Evolutionary conservation across 2,329 filamentous ascomycete genomes (phyloP).

Genomic region (Pyrenophora tritici-repentis): DNA sequence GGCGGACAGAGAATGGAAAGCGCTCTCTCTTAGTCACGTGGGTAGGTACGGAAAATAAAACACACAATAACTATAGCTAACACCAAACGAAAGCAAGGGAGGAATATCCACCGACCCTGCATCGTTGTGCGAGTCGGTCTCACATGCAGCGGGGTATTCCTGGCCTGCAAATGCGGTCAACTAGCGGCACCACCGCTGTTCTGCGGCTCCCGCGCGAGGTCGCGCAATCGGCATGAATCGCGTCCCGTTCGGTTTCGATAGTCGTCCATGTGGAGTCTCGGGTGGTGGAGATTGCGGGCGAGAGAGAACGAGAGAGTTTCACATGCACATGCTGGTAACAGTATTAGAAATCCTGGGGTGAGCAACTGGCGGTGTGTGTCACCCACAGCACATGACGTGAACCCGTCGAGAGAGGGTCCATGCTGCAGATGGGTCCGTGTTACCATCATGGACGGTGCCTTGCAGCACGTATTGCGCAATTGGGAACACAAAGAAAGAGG

Average conservation of each 20-base stretch:
- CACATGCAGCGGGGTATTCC: slow-evolving; percentile 17
- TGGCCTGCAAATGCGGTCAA: slow-evolving; percentile 14
- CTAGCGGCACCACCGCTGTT: too few species aligned
- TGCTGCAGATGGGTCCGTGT: neutral
- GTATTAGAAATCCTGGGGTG: slow-evolving; percentile 3
- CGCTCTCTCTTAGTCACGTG: slow-evolving; percentile 6
- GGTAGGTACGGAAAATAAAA: neutral
- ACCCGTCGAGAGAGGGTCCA: too few species aligned
- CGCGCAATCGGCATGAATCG: slow-evolving; percentile 10
- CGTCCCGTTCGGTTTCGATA: slow-evolving; percentile 5
- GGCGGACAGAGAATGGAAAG: neutral
- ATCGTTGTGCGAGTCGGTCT: slow-evolving; percentile 12
- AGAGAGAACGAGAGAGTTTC: slow-evolving; percentile 1
- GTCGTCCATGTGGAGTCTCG: slow-evolving; percentile 2
- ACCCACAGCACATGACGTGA: too few species aligned
- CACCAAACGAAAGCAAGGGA: neutral
- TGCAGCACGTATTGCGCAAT: slow-evolving; percentile 5
- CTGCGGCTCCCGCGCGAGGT: slow-evolving; percentile 8
- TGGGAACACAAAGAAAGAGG: too few species aligned
- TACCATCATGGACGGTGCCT: neutral
- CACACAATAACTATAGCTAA: neutral
- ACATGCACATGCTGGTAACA: slow-evolving; percentile 1
- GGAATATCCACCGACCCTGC: slow-evolving; percentile 9
- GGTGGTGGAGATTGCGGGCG: slow-evolving; percentile 4
- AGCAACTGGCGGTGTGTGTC: slow-evolving; percentile 12